Conservation (phyloP, 345 rosid genomes). For the Limnanthes douglasii region DNA sequence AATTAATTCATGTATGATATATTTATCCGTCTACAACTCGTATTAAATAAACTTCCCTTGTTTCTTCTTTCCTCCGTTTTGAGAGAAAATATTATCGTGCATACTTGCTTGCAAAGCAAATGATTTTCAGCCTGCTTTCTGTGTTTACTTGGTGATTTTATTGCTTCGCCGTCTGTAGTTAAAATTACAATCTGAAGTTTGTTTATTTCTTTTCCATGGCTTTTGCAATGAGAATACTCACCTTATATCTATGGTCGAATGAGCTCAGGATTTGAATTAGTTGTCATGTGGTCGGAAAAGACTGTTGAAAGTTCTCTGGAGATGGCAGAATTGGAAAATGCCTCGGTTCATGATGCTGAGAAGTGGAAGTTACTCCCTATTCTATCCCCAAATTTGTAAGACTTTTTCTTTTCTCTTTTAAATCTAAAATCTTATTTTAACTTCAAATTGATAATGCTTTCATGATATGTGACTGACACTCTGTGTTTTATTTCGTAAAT, state of each 20-base stretch:
- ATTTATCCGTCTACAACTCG: too few species aligned
- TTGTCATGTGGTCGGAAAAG: constrained; percentile 58
- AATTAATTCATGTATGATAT: too few species aligned
- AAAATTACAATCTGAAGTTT: too few species aligned
- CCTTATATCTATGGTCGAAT: constrained; percentile 9
- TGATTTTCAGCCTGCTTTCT: too few species aligned
- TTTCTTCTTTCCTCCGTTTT: background rate
- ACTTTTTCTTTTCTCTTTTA: constrained; percentile 7
- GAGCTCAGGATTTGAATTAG: constrained; percentile 55
- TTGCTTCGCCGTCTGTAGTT: too few species aligned
- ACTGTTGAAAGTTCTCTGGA: constrained; percentile 68
- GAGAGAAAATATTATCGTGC: background rate
- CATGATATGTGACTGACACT: constrained; percentile 1
- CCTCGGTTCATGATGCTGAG: constrained; percentile 84
- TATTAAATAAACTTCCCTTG: background rate
- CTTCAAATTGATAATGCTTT: too few species aligned
- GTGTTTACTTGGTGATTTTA: too few species aligned
- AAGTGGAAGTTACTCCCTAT: constrained; percentile 62
- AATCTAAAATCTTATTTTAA: too few species aligned
- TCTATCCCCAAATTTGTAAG: constrained; percentile 57
- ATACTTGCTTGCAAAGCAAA: too few species aligned
- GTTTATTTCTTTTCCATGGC: constrained; percentile 7
- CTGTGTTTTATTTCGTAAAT: constrained; percentile 9
- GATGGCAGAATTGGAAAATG: constrained; percentile 95
- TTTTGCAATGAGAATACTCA: constrained; percentile 4